Evolutionary conservation across 495 filamentous ascomycete species (phyloP).

Genomic region (Durotheca rogersii): DNA sequence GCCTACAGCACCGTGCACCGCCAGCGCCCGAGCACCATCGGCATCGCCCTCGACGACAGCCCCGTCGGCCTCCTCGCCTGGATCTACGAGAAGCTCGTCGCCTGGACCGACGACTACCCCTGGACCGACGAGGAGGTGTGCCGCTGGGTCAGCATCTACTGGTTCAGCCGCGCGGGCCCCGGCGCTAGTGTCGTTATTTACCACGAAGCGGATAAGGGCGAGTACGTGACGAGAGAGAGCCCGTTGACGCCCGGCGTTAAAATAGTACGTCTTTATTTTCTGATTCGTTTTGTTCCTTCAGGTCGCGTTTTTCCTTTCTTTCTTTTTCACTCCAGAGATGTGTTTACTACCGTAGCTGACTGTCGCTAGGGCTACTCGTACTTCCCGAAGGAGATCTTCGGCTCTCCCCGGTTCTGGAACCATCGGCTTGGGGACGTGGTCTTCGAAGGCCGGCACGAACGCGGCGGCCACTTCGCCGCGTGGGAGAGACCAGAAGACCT

Average conservation of each 20-base stretch:
- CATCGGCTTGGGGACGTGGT: slow-evolving; percentile 52
- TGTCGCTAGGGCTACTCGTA: neutral
- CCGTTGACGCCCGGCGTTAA: neutral
- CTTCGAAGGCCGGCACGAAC: slow-evolving; percentile 48
- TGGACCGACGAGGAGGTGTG: slow-evolving; percentile 1
- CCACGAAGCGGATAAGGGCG: neutral
- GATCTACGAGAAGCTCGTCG: neutral
- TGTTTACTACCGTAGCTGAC: neutral
- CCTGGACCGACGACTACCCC: neutral
- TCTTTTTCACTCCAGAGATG: neutral
- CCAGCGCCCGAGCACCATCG: neutral
- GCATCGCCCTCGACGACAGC: neutral
- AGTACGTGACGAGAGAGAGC: neutral
- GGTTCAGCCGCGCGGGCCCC: neutral
- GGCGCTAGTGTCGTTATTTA: neutral
- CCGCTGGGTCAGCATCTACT: neutral
- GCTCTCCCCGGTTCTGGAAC: neutral
- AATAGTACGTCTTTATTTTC: slow-evolving; percentile 1
- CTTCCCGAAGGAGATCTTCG: neutral
- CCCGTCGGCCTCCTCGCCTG: neutral
- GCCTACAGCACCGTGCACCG: neutral
- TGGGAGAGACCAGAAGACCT: slow-evolving; percentile 55
- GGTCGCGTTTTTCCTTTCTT: neutral
- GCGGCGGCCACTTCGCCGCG: slow-evolving; percentile 64
- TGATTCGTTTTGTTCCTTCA: too few species aligned